A percentile compares a stretch with the other conserved stretches of the same genome.
These are phyloP conservation scores for Ogataea hybrid DNA, from an alignment of 1,139 yeast species.

Conservation along the genomic window DNA sequence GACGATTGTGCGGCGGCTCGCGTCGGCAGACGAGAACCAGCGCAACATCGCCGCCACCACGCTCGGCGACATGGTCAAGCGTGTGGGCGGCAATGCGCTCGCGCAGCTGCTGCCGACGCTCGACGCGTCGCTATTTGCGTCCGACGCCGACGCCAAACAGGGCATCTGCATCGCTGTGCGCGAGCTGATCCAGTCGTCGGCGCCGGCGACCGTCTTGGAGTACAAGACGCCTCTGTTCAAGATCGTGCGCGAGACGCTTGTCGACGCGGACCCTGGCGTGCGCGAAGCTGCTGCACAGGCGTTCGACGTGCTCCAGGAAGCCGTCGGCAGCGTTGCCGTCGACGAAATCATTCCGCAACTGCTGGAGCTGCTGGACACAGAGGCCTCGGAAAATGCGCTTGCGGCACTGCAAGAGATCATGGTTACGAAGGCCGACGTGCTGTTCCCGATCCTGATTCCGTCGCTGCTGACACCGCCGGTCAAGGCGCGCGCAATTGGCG, in stretches of 20 bases:
- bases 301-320: slow-evolving; percentile 80
- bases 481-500: slow-evolving; percentile 84
- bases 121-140: slow-evolving; percentile 57
- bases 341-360: slow-evolving; percentile 88
- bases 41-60: slow-evolving; percentile 92
- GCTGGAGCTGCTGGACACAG: slow-evolving; percentile 65
- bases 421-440: slow-evolving; percentile 85
- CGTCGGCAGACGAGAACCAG: slow-evolving; percentile 74
- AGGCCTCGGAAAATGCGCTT: slow-evolving; percentile 71
- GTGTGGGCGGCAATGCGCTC: slow-evolving; percentile 90
- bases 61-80: slow-evolving; percentile 90
- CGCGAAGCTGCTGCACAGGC: slow-evolving; percentile 91
- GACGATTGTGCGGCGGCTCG: slow-evolving; percentile 77
- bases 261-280: slow-evolving; percentile 70
- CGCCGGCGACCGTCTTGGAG: slow-evolving; percentile 56
- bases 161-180: slow-evolving; percentile 95
- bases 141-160: slow-evolving; percentile 83
- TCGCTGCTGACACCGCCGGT: slow-evolving; percentile 80
- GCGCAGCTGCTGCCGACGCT: slow-evolving; percentile 83
- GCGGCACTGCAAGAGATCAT: slow-evolving; percentile 89
- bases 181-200: slow-evolving; percentile 79
- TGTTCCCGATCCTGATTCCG: slow-evolving; percentile 93
- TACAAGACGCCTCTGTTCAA: slow-evolving; percentile 70
- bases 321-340: slow-evolving; percentile 80
- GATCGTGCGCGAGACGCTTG: slow-evolving; percentile 75